phyloP scores from a whole-genome alignment of 2,329 filamentous ascomycete genomes.

The Aureobasidium sp. region DNA sequence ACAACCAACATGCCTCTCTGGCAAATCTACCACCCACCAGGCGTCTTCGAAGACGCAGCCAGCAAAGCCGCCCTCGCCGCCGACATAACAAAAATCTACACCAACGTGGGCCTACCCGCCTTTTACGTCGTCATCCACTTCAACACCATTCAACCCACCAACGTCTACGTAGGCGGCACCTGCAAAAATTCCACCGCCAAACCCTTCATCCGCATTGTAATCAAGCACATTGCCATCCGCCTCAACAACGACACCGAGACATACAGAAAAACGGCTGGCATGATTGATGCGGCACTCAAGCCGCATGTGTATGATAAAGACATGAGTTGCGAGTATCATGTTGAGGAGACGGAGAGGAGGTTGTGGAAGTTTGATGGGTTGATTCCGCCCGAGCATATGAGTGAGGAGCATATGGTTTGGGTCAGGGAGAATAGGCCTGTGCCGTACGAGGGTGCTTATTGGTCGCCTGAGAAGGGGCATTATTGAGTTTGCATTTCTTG shows the following conservation, averaged over 20 bases:
- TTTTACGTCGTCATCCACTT: constrained; percentile 42
- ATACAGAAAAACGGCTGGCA: constrained; percentile 20
- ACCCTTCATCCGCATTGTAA: constrained; percentile 33
- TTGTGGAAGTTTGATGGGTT: constrained; percentile 41
- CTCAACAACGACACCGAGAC: constrained; percentile 18
- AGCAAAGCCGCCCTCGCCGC: constrained; percentile 29
- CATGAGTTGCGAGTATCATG: constrained; percentile 38
- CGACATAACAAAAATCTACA: constrained; percentile 38
- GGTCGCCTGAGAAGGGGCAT: not conserved
- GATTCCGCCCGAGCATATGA: constrained; percentile 30
- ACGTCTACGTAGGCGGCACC: constrained; percentile 30
- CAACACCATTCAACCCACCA: constrained; percentile 24
- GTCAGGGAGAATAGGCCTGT: constrained; percentile 21
- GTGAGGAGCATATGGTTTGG: constrained; percentile 34
- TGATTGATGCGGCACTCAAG: constrained; percentile 32
- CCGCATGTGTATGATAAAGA: constrained; percentile 37
- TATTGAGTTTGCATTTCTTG: not conserved
- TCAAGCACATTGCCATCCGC: constrained; percentile 30
- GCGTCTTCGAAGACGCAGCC: constrained; percentile 27
- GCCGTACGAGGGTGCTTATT: constrained; percentile 21
- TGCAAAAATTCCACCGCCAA: constrained; percentile 18
- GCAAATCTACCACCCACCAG: constrained; percentile 36
- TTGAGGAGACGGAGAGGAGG: constrained; percentile 37
- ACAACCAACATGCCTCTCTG: constrained; percentile 36
- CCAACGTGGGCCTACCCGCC: constrained; percentile 30